phyloP scores from a whole-genome alignment of 2,329 filamentous ascomycete species.

The Phaeosphaeriaceae sp. region DNA sequence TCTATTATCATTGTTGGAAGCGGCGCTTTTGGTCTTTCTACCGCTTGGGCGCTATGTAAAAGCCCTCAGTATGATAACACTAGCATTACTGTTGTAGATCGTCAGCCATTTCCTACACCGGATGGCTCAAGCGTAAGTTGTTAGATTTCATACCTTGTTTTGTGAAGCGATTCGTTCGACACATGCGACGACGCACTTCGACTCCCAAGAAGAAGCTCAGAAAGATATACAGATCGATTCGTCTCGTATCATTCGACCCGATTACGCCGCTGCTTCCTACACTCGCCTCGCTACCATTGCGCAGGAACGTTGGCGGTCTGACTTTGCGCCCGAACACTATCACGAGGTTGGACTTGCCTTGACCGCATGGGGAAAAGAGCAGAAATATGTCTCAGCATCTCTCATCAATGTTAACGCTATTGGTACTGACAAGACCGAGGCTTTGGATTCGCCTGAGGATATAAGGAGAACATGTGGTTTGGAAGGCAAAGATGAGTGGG shows the following conservation, averaged over 20 bases:
- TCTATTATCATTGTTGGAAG: conserved; percentile 58
- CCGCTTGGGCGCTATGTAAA: conserved; percentile 72
- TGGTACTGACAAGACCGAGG: conserved; percentile 49
- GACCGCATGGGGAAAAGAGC: conserved; percentile 60
- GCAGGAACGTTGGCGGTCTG: conserved; percentile 71
- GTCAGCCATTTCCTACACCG: conserved; percentile 63
- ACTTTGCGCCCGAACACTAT: conserved; percentile 70
- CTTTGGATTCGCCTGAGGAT: conserved; percentile 46
- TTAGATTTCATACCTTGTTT: not conserved
- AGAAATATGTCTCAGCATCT: conserved; percentile 49
- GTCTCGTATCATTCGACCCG: conserved; percentile 69
- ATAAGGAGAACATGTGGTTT: conserved; percentile 50
- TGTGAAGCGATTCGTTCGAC: not conserved
- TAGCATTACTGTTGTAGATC: conserved; percentile 64
- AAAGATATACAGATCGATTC: conserved; percentile 56
- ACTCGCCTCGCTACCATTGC: conserved; percentile 74
- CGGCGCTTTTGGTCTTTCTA: conserved; percentile 65
- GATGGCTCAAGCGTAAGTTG: conserved; percentile 60
- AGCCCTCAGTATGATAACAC: conserved; percentile 60
- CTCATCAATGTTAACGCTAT: conserved; percentile 44
- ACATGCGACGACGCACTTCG: conserved; percentile 1
- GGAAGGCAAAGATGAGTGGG: conserved; percentile 47
- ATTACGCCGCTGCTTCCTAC: conserved; percentile 84
- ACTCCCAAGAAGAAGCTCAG: conserved; percentile 1
- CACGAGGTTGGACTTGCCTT: conserved; percentile 72